phyloP scores from a whole-genome alignment of 352 stramenopile genomes.

The Pythium rishiriense region DNA sequence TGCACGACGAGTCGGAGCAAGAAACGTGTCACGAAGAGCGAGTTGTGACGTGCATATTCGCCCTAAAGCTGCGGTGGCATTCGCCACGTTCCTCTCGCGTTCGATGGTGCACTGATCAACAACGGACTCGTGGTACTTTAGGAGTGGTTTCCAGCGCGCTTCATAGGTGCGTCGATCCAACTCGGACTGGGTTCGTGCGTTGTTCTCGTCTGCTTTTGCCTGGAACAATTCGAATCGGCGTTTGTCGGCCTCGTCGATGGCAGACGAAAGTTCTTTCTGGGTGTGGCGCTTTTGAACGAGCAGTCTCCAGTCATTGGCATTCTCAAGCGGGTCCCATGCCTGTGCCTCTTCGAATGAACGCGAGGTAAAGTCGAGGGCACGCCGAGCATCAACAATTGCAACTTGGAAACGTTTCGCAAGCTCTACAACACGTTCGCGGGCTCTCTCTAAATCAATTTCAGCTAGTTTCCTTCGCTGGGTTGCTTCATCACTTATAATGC shows the following conservation, averaged over 20 bases:
- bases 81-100: constrained; percentile 31
- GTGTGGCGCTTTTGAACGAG: constrained; percentile 66
- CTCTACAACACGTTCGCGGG: constrained; percentile 9
- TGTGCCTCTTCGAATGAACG: constrained; percentile 59
- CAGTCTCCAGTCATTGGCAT: constrained; percentile 74
- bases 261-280: constrained; percentile 38
- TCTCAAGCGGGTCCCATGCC: constrained; percentile 79
- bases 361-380: constrained; percentile 55
- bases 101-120: constrained; percentile 32
- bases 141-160: constrained; percentile 26
- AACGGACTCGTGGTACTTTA: constrained; percentile 23
- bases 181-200: constrained; percentile 31
- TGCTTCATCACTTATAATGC: constrained; percentile 26
- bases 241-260: constrained; percentile 38
- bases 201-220: constrained; percentile 59
- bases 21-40: constrained; percentile 44
- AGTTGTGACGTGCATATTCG: constrained; percentile 42
- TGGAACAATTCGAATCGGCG: constrained; percentile 63
- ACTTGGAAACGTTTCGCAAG: constrained; percentile 28
- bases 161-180: constrained; percentile 43
- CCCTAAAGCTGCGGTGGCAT: constrained; percentile 35
- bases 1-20: constrained; percentile 47
- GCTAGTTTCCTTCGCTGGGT: constrained; percentile 25
- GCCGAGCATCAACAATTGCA: constrained; percentile 39
- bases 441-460: constrained; percentile 22